Conservation (phyloP, 805 yeast species). For the Kuraishia ogatae region DNA sequence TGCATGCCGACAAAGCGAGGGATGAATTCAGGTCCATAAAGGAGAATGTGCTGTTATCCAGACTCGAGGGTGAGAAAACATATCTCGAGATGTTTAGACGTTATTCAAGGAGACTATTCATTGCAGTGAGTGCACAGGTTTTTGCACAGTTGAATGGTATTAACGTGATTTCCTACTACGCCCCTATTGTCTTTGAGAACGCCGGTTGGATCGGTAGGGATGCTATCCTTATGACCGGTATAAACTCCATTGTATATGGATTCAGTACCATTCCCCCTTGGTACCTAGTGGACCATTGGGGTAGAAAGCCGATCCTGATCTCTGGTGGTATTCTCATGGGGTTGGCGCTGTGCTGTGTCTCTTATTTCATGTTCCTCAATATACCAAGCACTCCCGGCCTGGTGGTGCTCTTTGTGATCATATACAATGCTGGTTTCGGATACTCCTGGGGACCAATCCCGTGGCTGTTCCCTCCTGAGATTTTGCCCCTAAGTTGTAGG, state of each 20-base stretch:
- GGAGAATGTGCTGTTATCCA: conserved; percentile 64
- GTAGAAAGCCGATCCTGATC: conserved; percentile 75
- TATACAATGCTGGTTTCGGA: conserved; percentile 81
- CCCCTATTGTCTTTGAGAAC: conserved; percentile 87
- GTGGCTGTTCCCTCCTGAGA: conserved; percentile 84
- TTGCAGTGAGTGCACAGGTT: conserved; percentile 86
- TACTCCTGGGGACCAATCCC: conserved; percentile 94
- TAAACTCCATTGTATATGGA: conserved; percentile 50
- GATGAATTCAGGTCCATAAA: conserved; percentile 75
- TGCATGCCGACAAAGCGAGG: conserved; percentile 58
- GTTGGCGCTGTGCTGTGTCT: conserved; percentile 51
- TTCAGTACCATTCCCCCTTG: conserved; percentile 78
- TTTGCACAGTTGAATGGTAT: conserved; percentile 94
- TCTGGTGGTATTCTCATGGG: conserved; percentile 81
- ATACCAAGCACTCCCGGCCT: conserved; percentile 45
- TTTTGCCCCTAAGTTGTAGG: conserved; percentile 74
- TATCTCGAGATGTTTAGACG: conserved; percentile 69
- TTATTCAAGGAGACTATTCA: conserved; percentile 69
- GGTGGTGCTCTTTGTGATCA: conserved; percentile 69
- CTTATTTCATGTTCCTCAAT: conserved; percentile 48
- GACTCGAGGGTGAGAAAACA: conserved; percentile 74
- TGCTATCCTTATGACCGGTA: conserved; percentile 88
- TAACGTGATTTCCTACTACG: conserved; percentile 86
- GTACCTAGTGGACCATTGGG: conserved; percentile 88
- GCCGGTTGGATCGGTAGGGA: conserved; percentile 91